These are phyloP conservation scores for Fusarium sacchari DNA, from an alignment of 2,329 filamentous ascomycete genomes.

Conservation along the genomic window DNA sequence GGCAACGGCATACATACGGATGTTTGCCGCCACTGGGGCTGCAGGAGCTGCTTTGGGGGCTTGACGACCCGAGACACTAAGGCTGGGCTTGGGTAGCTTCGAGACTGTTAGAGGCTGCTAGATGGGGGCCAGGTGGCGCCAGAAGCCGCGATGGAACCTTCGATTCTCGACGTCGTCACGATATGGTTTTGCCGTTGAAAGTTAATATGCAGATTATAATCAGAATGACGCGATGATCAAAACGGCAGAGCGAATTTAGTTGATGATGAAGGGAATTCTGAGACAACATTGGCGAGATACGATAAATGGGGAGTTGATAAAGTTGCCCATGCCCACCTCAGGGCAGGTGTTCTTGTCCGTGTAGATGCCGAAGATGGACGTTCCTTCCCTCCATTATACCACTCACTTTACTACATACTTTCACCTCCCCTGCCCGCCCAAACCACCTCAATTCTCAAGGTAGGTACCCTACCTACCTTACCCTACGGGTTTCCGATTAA, in stretches of 20 bases:
- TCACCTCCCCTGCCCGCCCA: background rate
- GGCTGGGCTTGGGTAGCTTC: slow-evolving; percentile 13
- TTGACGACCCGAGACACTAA: slow-evolving; percentile 27
- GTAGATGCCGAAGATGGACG: background rate
- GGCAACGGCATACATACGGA: slow-evolving; percentile 9
- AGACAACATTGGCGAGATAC: background rate
- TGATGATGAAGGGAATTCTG: background rate
- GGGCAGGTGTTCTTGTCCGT: background rate
- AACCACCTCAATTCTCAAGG: background rate
- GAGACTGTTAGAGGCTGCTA: slow-evolving; percentile 8
- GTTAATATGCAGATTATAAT: background rate
- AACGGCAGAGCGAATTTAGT: too few relatives aligned
- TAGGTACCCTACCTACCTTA: background rate
- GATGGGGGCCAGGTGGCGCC: slow-evolving; percentile 14
- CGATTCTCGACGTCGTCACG: slow-evolving; percentile 14
- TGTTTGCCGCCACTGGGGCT: slow-evolving; percentile 31
- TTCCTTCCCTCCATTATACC: background rate
- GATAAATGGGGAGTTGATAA: background rate
- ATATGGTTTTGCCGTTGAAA: slow-evolving; percentile 4
- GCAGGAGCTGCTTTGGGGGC: slow-evolving; percentile 22
- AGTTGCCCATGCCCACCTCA: background rate
- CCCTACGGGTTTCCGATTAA: background rate
- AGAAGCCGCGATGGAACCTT: slow-evolving; percentile 38
- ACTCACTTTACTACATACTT: background rate
- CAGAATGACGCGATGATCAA: background rate